Conservation (phyloP, 2,329 filamentous ascomycete genomes). For the Claviceps purpurea region DNA sequence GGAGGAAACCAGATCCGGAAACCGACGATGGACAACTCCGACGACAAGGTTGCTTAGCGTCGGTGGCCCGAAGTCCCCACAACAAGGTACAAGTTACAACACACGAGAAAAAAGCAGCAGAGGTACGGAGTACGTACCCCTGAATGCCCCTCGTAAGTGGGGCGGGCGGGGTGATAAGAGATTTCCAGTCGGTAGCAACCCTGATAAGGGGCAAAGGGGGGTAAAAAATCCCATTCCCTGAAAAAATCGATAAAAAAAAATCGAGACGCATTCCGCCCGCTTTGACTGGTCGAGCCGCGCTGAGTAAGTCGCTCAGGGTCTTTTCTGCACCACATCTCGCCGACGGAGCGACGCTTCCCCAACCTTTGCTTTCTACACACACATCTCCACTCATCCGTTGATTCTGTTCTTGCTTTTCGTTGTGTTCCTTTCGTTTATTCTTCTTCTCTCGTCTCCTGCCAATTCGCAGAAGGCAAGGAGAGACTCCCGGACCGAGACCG, state of each 20-base stretch:
- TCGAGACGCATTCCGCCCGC: no score
- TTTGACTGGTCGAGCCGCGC: neutral
- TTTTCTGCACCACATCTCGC: neutral
- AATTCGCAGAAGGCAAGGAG: neutral
- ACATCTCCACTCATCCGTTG: neutral
- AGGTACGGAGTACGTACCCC: neutral
- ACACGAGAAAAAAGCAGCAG: neutral
- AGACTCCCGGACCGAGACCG: neutral
- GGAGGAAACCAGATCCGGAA: neutral
- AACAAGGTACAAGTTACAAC: neutral
- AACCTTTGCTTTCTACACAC: neutral
- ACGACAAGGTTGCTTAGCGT: neutral
- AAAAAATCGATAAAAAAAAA: neutral
- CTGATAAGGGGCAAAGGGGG: neutral
- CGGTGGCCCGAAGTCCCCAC: neutral
- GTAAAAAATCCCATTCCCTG: neutral
- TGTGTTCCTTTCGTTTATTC: neutral
- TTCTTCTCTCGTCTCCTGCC: neutral
- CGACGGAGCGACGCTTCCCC: neutral
- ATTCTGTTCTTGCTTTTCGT: neutral
- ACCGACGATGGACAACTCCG: neutral
- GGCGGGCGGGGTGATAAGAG: slow-evolving; percentile 2
- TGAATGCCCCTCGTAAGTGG: neutral
- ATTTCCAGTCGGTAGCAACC: neutral
- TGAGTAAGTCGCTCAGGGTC: neutral